Evolutionary conservation across 2,329 filamentous ascomycete species (phyloP), one percentile per base, ranked within the genome.

Genomic region (Diplocarpon mali): DNA sequence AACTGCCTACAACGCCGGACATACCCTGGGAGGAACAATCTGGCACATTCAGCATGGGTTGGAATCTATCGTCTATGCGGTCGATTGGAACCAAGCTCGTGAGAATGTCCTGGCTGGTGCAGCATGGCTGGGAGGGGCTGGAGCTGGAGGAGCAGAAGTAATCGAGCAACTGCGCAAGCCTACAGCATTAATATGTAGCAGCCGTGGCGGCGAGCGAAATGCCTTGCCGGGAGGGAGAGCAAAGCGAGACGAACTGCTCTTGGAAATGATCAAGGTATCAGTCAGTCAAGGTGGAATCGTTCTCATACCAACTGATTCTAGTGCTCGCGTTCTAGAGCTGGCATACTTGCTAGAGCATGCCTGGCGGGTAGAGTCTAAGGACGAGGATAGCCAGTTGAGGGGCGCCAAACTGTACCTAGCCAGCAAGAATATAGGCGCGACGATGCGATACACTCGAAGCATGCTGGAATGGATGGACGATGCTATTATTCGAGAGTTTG

Each of bases 391-490:
- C 16, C 65, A 66, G 1, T 65, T 82, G 13, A 69, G 69, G 44
- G 64, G 68, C 1, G 67, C 75, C 0, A 77, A 73, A 55, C 69
- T 95, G 0, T 95, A 88, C 60, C 70, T 98, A 35, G 90, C 89
- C 0, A 89, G 88, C 32, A 82, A 81, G 47, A 94, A 87, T 49
- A 84, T 86, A 52, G 82, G 85, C 46, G 89, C 87, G 50, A 94
- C 89, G 0, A 85, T 96, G 72, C 76, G 87, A 42, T 86, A 95
- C 54, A 85, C 90, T 20, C 76, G 89, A 53, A 95, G 90, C 62
- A 94, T 98, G 85, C 70, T 98, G 28, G 92, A 98, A 61, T 98
- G 92, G 92, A 96, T 98, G 89, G 89, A 96, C 60, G 89, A 95
- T 59, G 83, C 80, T 46, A 93, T 98, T 47, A 83, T 94, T 35